Base-by-base conservation (phyloP, 2,329 filamentous ascomycete species). In the Cordyceps militaris region DNA sequence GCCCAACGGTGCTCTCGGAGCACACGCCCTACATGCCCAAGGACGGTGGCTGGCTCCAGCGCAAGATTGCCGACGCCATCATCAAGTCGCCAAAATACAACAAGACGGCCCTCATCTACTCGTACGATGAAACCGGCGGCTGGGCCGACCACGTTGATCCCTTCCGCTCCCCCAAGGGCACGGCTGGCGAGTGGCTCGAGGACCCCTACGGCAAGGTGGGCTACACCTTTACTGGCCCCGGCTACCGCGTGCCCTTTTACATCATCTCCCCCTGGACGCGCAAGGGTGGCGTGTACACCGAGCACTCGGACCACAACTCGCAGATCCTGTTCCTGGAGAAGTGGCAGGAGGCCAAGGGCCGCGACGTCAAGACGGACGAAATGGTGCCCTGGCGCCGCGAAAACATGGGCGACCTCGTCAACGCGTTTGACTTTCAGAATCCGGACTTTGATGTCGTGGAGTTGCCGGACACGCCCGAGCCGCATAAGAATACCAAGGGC, bases 231-330 rank as follows among this genome's bases (percentile, higher is more conserved):
- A 62, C 66, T 11, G 67, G 67, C 5, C 67, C 63, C 13, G 70
- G 70, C 28, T 76, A 79, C 63, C 77, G 80, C 8, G 69, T 82
- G 2, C 79, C 79, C 0, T 78, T 82, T 60, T 78, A 78, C 61
- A 80, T 82, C 65, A 72, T 82, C 56, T 82, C 79, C 0, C 79
- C 79, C 0, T 82, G 77, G 73, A 82, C 79, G 0, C 76, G 79
- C 14, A 76, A 77, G 11, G 76, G 75, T 9, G 74, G 78, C 23
- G 78, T 82, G 2, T 81, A 79, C 60, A 79, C 77, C 0, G 79
- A 82, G 63, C 76, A 78, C 44, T 72, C 75, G 5, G 80, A 82
- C 62, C 80, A 82, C 65, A 80, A 74, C 61, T 82, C 79, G 0
- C 79, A 82, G 59, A 78, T 81, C 28, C 66, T 79, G 43, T 82